phyloP scores from a whole-genome alignment of 2,329 filamentous ascomycete species.

The Helotiales sp. region DNA sequence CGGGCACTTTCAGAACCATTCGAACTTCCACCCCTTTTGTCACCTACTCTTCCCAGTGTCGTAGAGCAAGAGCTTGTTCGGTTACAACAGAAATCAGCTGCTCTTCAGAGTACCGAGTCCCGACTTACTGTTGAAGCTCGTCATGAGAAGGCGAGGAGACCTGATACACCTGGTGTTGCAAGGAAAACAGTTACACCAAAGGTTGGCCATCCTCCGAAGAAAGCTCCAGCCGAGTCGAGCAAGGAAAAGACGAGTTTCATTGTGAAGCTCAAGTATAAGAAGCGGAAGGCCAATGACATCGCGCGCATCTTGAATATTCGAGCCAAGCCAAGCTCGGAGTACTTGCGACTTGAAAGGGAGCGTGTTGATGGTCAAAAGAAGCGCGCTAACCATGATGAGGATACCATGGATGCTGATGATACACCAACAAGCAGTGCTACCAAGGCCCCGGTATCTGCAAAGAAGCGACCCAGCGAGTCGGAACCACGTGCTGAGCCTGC shows the following conservation, averaged over 20 bases:
- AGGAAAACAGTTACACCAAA: constrained; percentile 32
- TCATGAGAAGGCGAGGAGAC: constrained; percentile 33
- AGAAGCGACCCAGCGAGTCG: constrained; percentile 29
- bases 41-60: constrained; percentile 32
- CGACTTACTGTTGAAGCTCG: constrained; percentile 31
- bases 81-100: constrained; percentile 19
- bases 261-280: constrained; percentile 35
- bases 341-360: constrained; percentile 20
- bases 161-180: constrained; percentile 35
- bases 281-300: constrained; percentile 27
- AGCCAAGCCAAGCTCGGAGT: constrained; percentile 19
- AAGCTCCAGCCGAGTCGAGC: constrained; percentile 22
- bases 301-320: constrained; percentile 30
- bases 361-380: constrained; percentile 6
- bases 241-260: constrained; percentile 22
- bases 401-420: constrained; percentile 36
- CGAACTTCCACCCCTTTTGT: constrained; percentile 31
- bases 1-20: constrained; percentile 5
- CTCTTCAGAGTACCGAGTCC: not conserved
- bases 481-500: constrained; percentile 32
- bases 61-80: constrained; percentile 33
- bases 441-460: constrained; percentile 9
- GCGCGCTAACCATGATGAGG: constrained; percentile 17
- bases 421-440: constrained; percentile 34
- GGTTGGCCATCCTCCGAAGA: constrained; percentile 34